Evolutionary conservation across 441 rosid species (phyloP).

Genomic region (Jatropha podagrica): DNA sequence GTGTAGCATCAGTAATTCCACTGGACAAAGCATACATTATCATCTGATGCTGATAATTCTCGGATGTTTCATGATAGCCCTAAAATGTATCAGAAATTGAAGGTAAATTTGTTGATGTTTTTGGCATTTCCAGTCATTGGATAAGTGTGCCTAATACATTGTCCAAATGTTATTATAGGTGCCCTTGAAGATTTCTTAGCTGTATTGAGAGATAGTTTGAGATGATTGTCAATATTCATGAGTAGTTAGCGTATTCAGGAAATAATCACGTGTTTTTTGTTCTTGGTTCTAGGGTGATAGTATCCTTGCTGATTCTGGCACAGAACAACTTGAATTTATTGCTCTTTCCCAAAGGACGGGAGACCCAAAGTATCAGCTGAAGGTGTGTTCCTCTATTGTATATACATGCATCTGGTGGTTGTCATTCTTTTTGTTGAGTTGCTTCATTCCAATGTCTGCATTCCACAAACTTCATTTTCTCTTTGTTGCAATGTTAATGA

Average conservation of each 20-base stretch:
- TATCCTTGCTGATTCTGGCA: conserved; percentile 97
- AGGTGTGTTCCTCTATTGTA: conserved; percentile 43
- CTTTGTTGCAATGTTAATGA: not conserved
- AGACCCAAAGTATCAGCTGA: conserved; percentile 92
- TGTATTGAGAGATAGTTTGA: not conserved
- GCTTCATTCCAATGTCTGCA: not conserved
- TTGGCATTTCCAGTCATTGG: not conserved
- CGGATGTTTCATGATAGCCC: not conserved
- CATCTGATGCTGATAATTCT: not conserved
- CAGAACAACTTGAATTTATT: conserved; percentile 96
- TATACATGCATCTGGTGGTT: conserved; percentile 4
- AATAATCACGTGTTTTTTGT: conserved; percentile 8
- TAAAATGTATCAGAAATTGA: not conserved
- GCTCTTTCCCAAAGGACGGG: conserved; percentile 99
- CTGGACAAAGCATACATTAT: not conserved
- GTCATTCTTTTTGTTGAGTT: not conserved
- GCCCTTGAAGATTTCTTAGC: not conserved
- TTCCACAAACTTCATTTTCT: not conserved
- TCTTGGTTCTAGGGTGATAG: conserved; percentile 65
- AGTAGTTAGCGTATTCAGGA: not conserved
- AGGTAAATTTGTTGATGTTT: not conserved
- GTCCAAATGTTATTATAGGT: not conserved
- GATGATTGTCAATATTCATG: not conserved
- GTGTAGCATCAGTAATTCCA: not conserved
- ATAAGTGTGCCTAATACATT: not conserved